Conservation (phyloP, 1,139 yeast species). For the Kodamaea sp. region DNA sequence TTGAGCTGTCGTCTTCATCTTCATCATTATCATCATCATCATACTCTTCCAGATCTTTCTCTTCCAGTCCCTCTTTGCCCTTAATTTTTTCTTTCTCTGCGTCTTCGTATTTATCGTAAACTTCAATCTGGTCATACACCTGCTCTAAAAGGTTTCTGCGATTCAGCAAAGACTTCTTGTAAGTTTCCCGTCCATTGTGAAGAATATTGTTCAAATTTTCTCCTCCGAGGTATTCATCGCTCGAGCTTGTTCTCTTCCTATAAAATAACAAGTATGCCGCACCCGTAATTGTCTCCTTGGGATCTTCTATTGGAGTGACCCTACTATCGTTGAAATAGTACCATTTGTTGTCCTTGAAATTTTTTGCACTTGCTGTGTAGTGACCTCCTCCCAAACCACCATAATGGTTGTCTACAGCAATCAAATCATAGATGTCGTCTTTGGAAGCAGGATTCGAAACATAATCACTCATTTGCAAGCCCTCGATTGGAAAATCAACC, state of each 20-base stretch:
- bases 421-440: constrained; percentile 67
- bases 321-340: constrained; percentile 87
- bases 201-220: constrained; percentile 21
- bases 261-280: constrained; percentile 90
- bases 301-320: constrained; percentile 59
- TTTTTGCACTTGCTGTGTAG: constrained; percentile 87
- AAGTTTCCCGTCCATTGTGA: constrained; percentile 12
- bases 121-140: constrained; percentile 25
- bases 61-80: constrained; percentile 9
- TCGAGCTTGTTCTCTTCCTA: constrained; percentile 50
- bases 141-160: constrained; percentile 18
- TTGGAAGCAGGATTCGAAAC: constrained; percentile 37
- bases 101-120: constrained; percentile 12
- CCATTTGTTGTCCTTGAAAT: constrained; percentile 79
- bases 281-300: constrained; percentile 65
- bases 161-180: constrained; percentile 11
- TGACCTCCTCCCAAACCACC: constrained; percentile 99
- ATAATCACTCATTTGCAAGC: constrained; percentile 67
- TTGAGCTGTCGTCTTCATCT: constrained; percentile 11
- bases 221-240: constrained; percentile 38
- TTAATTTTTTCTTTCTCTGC: constrained; percentile 15
- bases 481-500: constrained; percentile 86
- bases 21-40: constrained; percentile 11
- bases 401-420: constrained; percentile 93
- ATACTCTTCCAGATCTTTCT: constrained; percentile 15